Percentiles rank a stretch among this genome's conserved stretches.
Conservation (phyloP, 305 asterid genomes). For the Coffea humblotiana region DNA sequence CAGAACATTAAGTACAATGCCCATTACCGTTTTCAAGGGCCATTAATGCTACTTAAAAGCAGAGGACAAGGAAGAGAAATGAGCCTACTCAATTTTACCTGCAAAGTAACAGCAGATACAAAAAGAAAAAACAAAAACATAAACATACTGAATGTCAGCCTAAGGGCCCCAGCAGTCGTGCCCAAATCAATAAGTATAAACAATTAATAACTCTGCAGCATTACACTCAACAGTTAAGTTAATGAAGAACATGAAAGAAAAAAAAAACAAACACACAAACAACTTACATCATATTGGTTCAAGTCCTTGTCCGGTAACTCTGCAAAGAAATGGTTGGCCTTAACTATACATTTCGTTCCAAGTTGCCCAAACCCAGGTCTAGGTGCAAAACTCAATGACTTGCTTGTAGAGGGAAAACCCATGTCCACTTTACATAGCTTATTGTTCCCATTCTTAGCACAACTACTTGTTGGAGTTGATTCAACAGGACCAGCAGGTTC, state of each 20-base stretch:
- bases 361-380: conserved; percentile 92
- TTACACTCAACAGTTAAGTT: conserved; percentile 19
- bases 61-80: conserved; percentile 37
- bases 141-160: conserved; percentile 41
- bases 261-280: background rate
- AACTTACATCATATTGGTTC: conserved; percentile 95
- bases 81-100: conserved; percentile 33
- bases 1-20: conserved; percentile 39
- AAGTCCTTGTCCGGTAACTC: conserved; percentile 93
- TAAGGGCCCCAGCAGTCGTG: conserved; percentile 45
- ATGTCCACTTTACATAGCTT: conserved; percentile 32
- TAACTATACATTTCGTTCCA: conserved; percentile 88
- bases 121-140: conserved; percentile 28
- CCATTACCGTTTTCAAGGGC: conserved; percentile 32
- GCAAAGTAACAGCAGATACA: conserved; percentile 34
- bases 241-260: conserved; percentile 19
- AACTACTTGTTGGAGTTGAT: conserved; percentile 29
- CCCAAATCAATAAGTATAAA: conserved; percentile 29
- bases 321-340: conserved; percentile 97
- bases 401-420: conserved; percentile 73
- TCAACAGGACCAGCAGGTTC: conserved; percentile 35
- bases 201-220: conserved; percentile 20
- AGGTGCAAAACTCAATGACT: conserved; percentile 63
- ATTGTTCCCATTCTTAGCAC: conserved; percentile 23
- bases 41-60: conserved; percentile 47